Conservation (phyloP, 2,329 filamentous ascomycete genomes). For the Meredithiella fracta region DNA sequence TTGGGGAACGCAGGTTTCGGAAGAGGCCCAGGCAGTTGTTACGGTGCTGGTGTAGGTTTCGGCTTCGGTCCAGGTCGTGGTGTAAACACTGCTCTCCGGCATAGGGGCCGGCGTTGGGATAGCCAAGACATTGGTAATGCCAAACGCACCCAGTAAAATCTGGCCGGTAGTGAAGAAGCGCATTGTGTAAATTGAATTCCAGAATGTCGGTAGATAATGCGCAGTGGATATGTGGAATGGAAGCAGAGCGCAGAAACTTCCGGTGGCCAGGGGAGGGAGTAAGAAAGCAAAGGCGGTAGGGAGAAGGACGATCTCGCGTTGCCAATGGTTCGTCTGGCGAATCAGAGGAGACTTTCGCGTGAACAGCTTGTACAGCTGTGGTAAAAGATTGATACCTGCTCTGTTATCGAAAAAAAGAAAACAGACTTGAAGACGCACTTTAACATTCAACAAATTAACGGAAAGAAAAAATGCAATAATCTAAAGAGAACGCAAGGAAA, state of each 20-base stretch:
- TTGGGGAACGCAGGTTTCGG: constrained; percentile 33
- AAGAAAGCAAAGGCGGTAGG: too few species aligned
- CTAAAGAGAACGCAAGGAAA: not conserved
- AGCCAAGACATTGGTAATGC: constrained; percentile 8
- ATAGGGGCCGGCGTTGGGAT: constrained; percentile 6
- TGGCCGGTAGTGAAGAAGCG: not conserved
- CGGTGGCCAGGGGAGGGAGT: too few species aligned
- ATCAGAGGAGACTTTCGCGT: not conserved
- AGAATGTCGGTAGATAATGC: too few species aligned
- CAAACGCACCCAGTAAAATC: constrained; percentile 7
- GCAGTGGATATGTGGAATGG: not conserved
- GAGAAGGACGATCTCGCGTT: too few species aligned
- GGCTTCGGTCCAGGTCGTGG: constrained; percentile 45
- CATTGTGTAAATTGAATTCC: not conserved
- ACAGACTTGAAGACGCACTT: not conserved
- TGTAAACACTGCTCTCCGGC: constrained; percentile 22
- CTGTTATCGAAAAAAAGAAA: not conserved
- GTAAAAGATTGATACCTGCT: not conserved
- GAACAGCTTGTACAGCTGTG: not conserved
- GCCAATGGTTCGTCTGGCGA: not conserved
- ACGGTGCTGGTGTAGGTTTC: constrained; percentile 42
- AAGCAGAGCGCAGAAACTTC: not conserved
- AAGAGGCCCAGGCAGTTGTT: constrained; percentile 29
- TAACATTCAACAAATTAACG: not conserved
- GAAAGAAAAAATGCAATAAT: not conserved